A percentile compares a stretch with the other conserved stretches of the same genome.
phyloP scores from a whole-genome alignment of 805 yeast genomes.

The Cyberlindnera lachancei region DNA sequence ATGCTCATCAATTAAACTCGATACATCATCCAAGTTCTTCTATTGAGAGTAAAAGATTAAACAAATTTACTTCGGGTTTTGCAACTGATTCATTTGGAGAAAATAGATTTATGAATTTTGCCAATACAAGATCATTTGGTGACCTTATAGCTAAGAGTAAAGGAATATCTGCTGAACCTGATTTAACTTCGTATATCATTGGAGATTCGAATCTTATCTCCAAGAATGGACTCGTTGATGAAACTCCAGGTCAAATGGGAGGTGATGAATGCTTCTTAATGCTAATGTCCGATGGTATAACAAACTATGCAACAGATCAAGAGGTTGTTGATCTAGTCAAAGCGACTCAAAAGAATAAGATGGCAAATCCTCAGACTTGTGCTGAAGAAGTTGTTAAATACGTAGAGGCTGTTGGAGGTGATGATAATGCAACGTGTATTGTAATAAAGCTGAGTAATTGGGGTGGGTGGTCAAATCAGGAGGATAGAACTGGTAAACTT shows the following conservation, averaged over 20 bases:
- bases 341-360: constrained; percentile 49
- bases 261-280: constrained; percentile 87
- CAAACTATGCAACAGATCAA: constrained; percentile 76
- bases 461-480: constrained; percentile 84
- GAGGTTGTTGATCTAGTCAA: constrained; percentile 84
- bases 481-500: constrained; percentile 79
- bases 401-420: constrained; percentile 82
- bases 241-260: constrained; percentile 35
- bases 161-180: constrained; percentile 93
- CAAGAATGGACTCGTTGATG: constrained; percentile 10
- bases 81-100: constrained; percentile 91
- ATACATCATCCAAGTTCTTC: constrained; percentile 87
- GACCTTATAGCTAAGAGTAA: constrained; percentile 71
- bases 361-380: constrained; percentile 62
- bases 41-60: constrained; percentile 64
- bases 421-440: constrained; percentile 92
- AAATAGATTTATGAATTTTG: constrained; percentile 69
- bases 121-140: constrained; percentile 93
- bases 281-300: constrained; percentile 80
- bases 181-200: constrained; percentile 57
- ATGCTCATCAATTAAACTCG: constrained; percentile 69
- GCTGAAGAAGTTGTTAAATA: constrained; percentile 81
- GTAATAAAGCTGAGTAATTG: constrained; percentile 79
- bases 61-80: constrained; percentile 53
- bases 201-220: constrained; percentile 48